Conservation (phyloP, 495 filamentous ascomycete genomes). For the Trypethelium eluteriae region DNA sequence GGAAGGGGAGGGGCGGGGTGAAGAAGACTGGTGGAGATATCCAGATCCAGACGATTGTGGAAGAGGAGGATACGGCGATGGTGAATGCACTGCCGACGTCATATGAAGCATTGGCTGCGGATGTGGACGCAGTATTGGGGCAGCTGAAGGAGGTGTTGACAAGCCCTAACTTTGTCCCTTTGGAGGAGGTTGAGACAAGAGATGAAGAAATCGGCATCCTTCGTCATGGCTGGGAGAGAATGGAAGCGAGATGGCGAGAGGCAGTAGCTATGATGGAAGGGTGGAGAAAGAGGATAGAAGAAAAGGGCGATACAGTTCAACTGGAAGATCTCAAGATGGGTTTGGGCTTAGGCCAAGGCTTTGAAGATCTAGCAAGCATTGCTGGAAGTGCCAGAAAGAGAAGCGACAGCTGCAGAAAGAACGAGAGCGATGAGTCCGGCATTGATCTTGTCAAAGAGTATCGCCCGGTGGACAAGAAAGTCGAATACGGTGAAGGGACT, state of each 20-base stretch:
- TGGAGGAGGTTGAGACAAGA: constrained; percentile 86
- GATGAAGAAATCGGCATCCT: constrained; percentile 83
- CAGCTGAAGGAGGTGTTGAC: constrained; percentile 77
- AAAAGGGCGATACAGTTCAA: constrained; percentile 70
- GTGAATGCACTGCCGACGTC: constrained; percentile 46
- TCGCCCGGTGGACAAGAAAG: neutral
- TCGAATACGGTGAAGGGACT: neutral
- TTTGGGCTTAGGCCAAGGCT: constrained; percentile 37
- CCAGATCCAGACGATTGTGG: constrained; percentile 33
- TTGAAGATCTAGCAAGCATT: constrained; percentile 2
- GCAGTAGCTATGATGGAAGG: constrained; percentile 84
- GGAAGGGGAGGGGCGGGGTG: neutral
- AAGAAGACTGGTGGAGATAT: constrained; percentile 28
- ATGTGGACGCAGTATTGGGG: constrained; percentile 66
- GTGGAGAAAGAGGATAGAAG: constrained; percentile 77
- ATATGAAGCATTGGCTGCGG: constrained; percentile 62
- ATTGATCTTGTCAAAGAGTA: neutral
- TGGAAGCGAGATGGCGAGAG: constrained; percentile 85
- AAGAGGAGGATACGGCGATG: constrained; percentile 24
- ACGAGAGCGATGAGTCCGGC: neutral
- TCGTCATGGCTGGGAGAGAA: constrained; percentile 77
- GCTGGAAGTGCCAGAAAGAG: constrained; percentile 19
- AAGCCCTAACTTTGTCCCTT: constrained; percentile 89
- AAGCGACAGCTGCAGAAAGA: constrained; percentile 1
- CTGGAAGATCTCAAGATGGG: constrained; percentile 76